phyloP scores from a whole-genome alignment of 768 basidiomycete species.

The Kwoniella heveanensis region DNA sequence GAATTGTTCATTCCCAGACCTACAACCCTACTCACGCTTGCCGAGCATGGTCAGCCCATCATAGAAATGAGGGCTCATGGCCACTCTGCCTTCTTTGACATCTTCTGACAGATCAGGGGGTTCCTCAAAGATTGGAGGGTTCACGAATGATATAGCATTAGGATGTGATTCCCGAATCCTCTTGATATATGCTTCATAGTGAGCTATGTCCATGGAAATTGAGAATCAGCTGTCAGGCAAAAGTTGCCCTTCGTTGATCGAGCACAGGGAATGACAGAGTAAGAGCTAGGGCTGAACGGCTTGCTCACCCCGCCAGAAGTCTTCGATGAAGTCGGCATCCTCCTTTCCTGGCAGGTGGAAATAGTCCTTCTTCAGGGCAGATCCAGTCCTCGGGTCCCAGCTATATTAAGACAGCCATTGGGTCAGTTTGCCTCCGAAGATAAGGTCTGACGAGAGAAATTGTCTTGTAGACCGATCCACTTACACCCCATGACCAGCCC shows the following conservation, averaged over 20 bases:
- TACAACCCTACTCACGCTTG: conserved; percentile 64
- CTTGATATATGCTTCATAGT: conserved; percentile 52
- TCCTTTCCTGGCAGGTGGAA: conserved; percentile 62
- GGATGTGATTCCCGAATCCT: conserved; percentile 65
- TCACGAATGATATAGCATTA: conserved; percentile 82
- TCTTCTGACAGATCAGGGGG: conserved; percentile 69
- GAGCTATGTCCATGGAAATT: conserved; percentile 18
- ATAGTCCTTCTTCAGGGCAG: conserved; percentile 71
- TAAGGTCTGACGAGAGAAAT: too few relatives aligned
- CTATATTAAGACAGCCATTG: conserved; percentile 14
- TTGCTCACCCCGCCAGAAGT: conserved; percentile 70
- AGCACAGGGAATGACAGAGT: too few relatives aligned
- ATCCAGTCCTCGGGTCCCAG: conserved; percentile 74
- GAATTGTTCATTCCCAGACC: not conserved
- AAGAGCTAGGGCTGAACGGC: conserved; percentile 57
- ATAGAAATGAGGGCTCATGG: conserved; percentile 85
- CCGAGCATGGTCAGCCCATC: conserved; percentile 93
- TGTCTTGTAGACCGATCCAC: not conserved
- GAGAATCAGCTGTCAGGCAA: conserved; percentile 3
- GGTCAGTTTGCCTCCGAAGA: too few relatives aligned
- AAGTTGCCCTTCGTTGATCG: too few relatives aligned
- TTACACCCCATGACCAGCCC: conserved; percentile 53
- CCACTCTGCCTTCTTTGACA: conserved; percentile 67
- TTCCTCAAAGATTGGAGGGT: conserved; percentile 82
- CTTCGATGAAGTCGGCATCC: conserved; percentile 67